Base-by-base conservation (phyloP, 495 filamentous ascomycete species). In the Pyrenula massariospora region DNA sequence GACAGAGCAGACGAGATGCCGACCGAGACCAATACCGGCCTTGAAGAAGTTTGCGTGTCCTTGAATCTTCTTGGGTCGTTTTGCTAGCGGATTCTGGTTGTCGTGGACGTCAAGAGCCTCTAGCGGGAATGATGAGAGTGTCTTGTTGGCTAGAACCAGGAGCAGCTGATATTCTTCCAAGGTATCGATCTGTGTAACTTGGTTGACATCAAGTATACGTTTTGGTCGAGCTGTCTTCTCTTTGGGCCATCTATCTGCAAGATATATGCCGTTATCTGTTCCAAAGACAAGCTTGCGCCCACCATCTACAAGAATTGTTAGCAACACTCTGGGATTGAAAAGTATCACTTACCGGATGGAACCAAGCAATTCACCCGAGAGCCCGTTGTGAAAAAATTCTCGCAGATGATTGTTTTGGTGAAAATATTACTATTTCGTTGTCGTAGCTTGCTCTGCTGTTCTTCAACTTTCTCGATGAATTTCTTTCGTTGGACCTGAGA, bases 21-120 rank as follows among this genome's bases (percentile, higher is more conserved):
- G 83, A 53, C 94, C 92, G 22, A 95, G 79, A 66, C 93, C 96
- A 61, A 96, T 91, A 22, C 94, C 94, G 50, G 89, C 85, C 69
- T 91, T 95, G 84, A 99, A 97, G 73, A 96, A 97, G 71, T 92
- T 96, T 68, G 91, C 92, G 71, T 95, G 89, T 59, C 87, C 88
- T 65, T 91, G 91, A 63, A 99, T 96, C 75, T 96, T 96, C 77
- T 92, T 94, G n/a, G 90, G 87, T 20, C 90, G 77, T 66, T 95
- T 96, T 15, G 85, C 76, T 52, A 90, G 72, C 25, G 84, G 73
- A 49, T 84, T 84, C 50, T 79, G 80, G 42, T 73, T 73, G 63
- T 97, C 93, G 54, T 84, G 83, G 2, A 86, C 79, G 63, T 96
- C 90, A 24, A 89, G 73, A n/a, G 87, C 90, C 55, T 89, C 82